Conservation (phyloP, 2,329 filamentous ascomycete species). For the Dothistroma septosporum region DNA sequence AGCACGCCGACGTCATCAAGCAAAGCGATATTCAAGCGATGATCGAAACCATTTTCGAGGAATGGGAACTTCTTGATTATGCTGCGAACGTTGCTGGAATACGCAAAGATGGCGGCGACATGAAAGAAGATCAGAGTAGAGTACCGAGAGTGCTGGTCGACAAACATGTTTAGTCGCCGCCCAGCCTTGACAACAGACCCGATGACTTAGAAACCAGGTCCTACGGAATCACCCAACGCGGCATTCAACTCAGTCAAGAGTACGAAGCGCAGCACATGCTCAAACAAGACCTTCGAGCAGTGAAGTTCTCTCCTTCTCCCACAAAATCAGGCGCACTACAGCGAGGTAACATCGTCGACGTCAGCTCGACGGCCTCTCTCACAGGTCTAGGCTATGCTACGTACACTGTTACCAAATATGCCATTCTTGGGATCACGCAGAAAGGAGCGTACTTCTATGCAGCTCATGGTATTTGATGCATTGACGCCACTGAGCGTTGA, state of each 20-base stretch:
- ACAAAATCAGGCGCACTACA: constrained; percentile 52
- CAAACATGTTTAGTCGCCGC: constrained; percentile 32
- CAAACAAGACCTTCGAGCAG: background rate
- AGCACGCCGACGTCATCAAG: constrained; percentile 1
- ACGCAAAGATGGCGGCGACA: constrained; percentile 2
- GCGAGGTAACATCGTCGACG: constrained; percentile 53
- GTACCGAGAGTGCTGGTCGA: constrained; percentile 22
- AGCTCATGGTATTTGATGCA: constrained; percentile 22
- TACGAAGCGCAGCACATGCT: constrained; percentile 8
- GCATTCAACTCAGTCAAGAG: constrained; percentile 4
- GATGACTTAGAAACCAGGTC: constrained; percentile 47
- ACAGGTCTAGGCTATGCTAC: constrained; percentile 15
- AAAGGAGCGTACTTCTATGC: constrained; percentile 27
- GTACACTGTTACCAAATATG: constrained; percentile 24
- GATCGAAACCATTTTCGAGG: background rate
- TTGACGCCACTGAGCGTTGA: background rate
- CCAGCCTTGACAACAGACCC: background rate
- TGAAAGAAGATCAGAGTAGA: constrained; percentile 6
- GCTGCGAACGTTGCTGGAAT: constrained; percentile 7
- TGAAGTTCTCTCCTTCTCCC: constrained; percentile 36
- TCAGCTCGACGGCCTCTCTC: constrained; percentile 12
- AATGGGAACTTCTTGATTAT: constrained; percentile 8
- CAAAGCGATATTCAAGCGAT: constrained; percentile 8
- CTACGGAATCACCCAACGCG: constrained; percentile 7
- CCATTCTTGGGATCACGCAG: constrained; percentile 25